These are phyloP conservation scores for Penicillium cosmopolitanum DNA, from an alignment of 495 filamentous ascomycete species.

Conservation along the genomic window DNA sequence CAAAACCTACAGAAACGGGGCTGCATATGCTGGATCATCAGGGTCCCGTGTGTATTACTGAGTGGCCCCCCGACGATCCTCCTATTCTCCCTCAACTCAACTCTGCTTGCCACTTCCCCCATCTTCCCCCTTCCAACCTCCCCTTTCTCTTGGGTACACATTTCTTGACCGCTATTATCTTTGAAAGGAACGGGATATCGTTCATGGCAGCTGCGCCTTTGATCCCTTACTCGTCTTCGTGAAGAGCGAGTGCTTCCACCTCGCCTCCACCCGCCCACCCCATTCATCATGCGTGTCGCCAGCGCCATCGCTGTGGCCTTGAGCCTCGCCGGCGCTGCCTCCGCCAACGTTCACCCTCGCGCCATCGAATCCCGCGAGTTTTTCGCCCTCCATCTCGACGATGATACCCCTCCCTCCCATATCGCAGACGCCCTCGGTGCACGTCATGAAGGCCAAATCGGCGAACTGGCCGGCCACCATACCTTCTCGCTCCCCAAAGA, in stretches of 20 bases:
- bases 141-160: background rate
- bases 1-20: background rate
- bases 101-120: slow-evolving; percentile 10
- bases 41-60: slow-evolving; percentile 5
- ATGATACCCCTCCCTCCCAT: slow-evolving; percentile 64
- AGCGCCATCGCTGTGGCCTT: slow-evolving; percentile 45
- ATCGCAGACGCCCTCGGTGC: slow-evolving; percentile 76
- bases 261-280: slow-evolving; percentile 14
- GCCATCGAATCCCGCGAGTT: slow-evolving; percentile 80
- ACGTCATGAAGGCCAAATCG: slow-evolving; percentile 80
- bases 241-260: slow-evolving; percentile 18
- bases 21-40: slow-evolving; percentile 3
- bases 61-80: slow-evolving; percentile 13
- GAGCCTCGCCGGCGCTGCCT: slow-evolving; percentile 37
- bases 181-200: slow-evolving; percentile 5
- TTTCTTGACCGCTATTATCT: background rate
- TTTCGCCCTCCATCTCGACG: slow-evolving; percentile 83
- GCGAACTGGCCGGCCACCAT: slow-evolving; percentile 80
- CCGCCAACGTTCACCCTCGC: slow-evolving; percentile 52
- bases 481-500: slow-evolving; percentile 73
- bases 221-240: slow-evolving; percentile 10
- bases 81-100: slow-evolving; percentile 8
- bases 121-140: background rate
- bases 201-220: slow-evolving; percentile 34
- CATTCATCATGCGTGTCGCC: slow-evolving; percentile 39